These are phyloP conservation scores for Harringtonia aguacate DNA, from an alignment of 2,329 filamentous ascomycete genomes.

Conservation along the genomic window DNA sequence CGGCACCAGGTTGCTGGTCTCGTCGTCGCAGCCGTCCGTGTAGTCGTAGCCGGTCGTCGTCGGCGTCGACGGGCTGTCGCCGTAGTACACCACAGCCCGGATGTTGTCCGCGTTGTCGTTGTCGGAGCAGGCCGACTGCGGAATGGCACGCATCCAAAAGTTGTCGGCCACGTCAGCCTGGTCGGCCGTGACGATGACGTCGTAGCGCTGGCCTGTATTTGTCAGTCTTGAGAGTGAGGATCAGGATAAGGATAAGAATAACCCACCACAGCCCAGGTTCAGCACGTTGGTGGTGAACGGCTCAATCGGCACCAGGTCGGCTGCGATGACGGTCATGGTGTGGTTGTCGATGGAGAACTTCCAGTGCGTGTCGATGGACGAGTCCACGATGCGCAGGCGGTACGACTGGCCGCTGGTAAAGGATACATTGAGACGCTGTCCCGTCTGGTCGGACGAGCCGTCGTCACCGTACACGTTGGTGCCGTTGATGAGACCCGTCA, in stretches of 20 bases:
- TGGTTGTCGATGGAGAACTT: conserved; percentile 42
- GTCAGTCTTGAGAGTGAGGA: too few relatives aligned
- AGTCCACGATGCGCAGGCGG: conserved; percentile 37
- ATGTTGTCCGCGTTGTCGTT: conserved; percentile 6
- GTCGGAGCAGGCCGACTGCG: conserved; percentile 5
- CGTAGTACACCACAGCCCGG: conserved; percentile 10
- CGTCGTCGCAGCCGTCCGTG: conserved; percentile 14
- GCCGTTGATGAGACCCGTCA: conserved; percentile 44
- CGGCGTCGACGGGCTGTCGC: conserved; percentile 4
- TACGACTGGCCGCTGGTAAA: conserved; percentile 34
- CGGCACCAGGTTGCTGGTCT: conserved; percentile 15
- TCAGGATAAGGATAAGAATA: too few relatives aligned
- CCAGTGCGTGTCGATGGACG: conserved; percentile 37
- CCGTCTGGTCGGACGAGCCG: conserved; percentile 36
- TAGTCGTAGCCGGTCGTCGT: conserved; percentile 4
- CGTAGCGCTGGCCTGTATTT: conserved; percentile 23
- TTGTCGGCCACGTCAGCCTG: not conserved
- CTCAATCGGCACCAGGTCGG: conserved; percentile 41
- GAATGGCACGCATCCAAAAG: conserved; percentile 9
- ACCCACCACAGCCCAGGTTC: conserved; percentile 30
- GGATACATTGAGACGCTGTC: conserved; percentile 8
- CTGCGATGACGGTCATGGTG: conserved; percentile 38
- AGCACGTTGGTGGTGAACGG: conserved; percentile 37
- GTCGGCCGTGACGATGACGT: conserved; percentile 16
- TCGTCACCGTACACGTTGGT: conserved; percentile 45